Base-by-base conservation (phyloP, 2,329 filamentous ascomycete species). In the Fusarium sp. region DNA sequence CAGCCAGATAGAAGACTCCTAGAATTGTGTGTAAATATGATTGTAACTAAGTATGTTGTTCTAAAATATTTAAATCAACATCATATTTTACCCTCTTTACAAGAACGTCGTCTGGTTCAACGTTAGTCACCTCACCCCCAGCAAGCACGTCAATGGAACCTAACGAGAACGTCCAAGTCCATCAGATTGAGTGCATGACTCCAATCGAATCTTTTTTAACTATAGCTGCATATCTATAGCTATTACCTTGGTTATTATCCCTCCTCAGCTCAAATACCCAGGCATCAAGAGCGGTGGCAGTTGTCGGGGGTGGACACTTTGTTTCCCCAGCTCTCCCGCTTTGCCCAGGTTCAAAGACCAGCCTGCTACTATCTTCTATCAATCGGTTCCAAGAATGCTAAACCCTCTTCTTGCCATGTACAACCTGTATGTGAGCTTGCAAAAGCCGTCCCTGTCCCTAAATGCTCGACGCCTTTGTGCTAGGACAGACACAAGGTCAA, bases 191-290 rank as follows among this genome's bases (percentile, higher is more conserved):
- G 45, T 22, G 35, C 47, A 59, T 40, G 54, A 50, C 64, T 66
- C 29, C 42, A 27, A 31, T 67, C 38, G 40, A 27, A 27, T 67
- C 29, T n/a, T 50, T 52, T 63, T 59, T 20, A 61, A 56, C 62
- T 63, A 64, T 67, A 73, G 52, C 40, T 66, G 14, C 22, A 57
- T 42, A 31, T 67, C 52, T 70, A 64, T 64, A 67, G 56, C 22
- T 50, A 60, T 61, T 67, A 62, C 54, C 58, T 54, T 54, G 35
- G 31, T 61, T 35, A 59, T 62, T 54, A 62, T 27, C 60, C 45
- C 35, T 37, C 40, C 50, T n/a, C 29, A 18, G 31, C 29, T 61
- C 29, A 34, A 20, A 61, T n/a, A 57, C 34, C 40, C 37, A 38
- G 42, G 37, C 68, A 56, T 56, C 37, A 18, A 62, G n/a, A 54